These are phyloP conservation scores for Cystobasidium tubakii DNA, from an alignment of 768 basidiomycete species.

Conservation along the genomic window DNA sequence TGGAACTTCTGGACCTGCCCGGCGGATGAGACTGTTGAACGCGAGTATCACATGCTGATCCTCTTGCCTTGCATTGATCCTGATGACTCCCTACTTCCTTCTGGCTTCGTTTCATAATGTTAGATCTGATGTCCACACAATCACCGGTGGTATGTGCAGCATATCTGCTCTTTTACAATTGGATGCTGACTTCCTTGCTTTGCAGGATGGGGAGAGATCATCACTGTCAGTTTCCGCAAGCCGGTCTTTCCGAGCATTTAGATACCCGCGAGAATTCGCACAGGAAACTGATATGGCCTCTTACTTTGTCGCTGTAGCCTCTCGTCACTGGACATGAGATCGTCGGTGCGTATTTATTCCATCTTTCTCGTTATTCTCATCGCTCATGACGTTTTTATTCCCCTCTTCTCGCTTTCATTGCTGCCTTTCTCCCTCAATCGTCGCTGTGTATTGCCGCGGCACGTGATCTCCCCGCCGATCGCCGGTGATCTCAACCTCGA, in stretches of 20 bases:
- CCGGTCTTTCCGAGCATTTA: conserved; percentile 1
- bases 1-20: too few species aligned
- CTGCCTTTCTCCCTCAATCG: too few species aligned
- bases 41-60: too few species aligned
- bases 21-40: too few species aligned
- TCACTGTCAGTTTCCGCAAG: conserved; percentile 32
- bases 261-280: neutral
- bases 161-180: neutral
- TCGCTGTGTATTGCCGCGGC: too few species aligned
- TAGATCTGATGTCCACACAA: conserved; percentile 42
- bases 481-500: neutral
- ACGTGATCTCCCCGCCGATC: too few species aligned
- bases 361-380: neutral
- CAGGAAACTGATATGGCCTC: conserved; percentile 41
- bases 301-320: conserved; percentile 45
- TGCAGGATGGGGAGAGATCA: conserved; percentile 42
- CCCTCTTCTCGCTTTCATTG: neutral
- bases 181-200: neutral
- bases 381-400: neutral
- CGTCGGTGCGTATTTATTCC: neutral
- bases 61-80: neutral
- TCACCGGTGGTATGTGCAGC: conserved; percentile 36
- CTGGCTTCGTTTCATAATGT: too few species aligned
- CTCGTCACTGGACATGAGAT: conserved; percentile 33
- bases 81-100: neutral